phyloP scores from a whole-genome alignment of 352 stramenopile genomes.

The Globisporangium parvum region DNA sequence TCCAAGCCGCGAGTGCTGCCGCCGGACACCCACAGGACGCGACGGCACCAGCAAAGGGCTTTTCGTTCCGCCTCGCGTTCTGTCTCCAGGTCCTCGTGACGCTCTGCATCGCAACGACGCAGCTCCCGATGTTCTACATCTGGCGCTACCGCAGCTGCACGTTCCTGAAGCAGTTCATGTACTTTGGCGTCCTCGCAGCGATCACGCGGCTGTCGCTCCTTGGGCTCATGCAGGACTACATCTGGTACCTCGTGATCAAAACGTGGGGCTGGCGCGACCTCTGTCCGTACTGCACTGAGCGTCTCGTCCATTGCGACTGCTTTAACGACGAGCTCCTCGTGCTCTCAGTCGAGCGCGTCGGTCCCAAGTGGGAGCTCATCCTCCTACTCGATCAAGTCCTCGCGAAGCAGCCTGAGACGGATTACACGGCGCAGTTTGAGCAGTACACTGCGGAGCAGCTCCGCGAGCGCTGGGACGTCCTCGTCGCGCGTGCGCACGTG shows the following conservation, averaged over 20 bases:
- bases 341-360: slow-evolving; percentile 45
- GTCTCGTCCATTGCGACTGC: slow-evolving; percentile 55
- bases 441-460: slow-evolving; percentile 53
- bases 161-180: slow-evolving; percentile 67
- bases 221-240: slow-evolving; percentile 38
- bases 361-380: slow-evolving; percentile 64
- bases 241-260: slow-evolving; percentile 51
- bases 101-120: slow-evolving; percentile 39
- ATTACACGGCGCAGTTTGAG: slow-evolving; percentile 44
- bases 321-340: slow-evolving; percentile 67
- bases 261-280: slow-evolving; percentile 54
- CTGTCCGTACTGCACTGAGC: slow-evolving; percentile 63
- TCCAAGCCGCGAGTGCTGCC: slow-evolving; percentile 35
- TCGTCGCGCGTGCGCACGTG: slow-evolving; percentile 39
- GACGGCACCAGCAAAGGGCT: slow-evolving; percentile 15
- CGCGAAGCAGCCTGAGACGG: slow-evolving; percentile 21
- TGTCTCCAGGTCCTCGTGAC: slow-evolving; percentile 46
- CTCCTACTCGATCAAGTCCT: slow-evolving; percentile 45
- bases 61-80: slow-evolving; percentile 60
- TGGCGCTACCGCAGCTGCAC: slow-evolving; percentile 51
- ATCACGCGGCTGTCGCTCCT: slow-evolving; percentile 53
- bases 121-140: slow-evolving; percentile 61
- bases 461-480: slow-evolving; percentile 43
- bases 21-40: slow-evolving; percentile 10
- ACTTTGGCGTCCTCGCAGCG: slow-evolving; percentile 49